Conservation (phyloP, 192 early-diverging fungal species). For the Lobosporangium transversale region DNA sequence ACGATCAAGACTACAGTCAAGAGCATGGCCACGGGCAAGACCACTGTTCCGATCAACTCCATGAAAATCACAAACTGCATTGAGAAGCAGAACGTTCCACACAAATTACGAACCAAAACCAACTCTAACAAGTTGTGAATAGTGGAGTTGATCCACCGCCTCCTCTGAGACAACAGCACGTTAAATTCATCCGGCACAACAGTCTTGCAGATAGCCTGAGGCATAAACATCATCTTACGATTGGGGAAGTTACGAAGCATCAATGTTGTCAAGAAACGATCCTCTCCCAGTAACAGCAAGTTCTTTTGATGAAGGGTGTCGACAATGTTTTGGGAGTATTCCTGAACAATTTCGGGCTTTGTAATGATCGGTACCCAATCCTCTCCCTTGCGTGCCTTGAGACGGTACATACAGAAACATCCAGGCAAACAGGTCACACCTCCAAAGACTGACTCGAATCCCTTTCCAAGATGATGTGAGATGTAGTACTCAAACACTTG, state of each 20-base stretch:
- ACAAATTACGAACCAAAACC: conserved; percentile 91
- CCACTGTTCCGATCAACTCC: conserved; percentile 81
- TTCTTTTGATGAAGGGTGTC: conserved; percentile 90
- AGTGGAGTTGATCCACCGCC: conserved; percentile 97
- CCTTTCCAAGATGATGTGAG: conserved; percentile 94
- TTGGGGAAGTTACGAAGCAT: conserved; percentile 90
- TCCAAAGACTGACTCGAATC: conserved; percentile 97
- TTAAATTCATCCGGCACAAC: conserved; percentile 85
- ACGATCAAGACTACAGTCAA: conserved; percentile 75
- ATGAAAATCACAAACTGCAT: conserved; percentile 88
- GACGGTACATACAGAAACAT: conserved; percentile 98
- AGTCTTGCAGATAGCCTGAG: conserved; percentile 87
- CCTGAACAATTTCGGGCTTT: conserved; percentile 89
- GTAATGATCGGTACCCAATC: conserved; percentile 88
- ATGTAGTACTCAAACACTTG: conserved; percentile 99
- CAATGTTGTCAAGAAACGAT: conserved; percentile 89
- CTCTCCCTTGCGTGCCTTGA: conserved; percentile 84
- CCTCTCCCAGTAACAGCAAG: conserved; percentile 88
- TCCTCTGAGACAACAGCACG: conserved; percentile 88
- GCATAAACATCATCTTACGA: conserved; percentile 90
- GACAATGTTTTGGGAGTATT: conserved; percentile 86
- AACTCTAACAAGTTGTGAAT: conserved; percentile 95
- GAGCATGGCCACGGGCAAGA: conserved; percentile 78
- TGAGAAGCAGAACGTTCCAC: conserved; percentile 97
- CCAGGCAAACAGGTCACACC: conserved; percentile 98